These are phyloP conservation scores for Penicillium sp. DNA, from an alignment of 2,329 filamentous ascomycete species.

Conservation along the genomic window DNA sequence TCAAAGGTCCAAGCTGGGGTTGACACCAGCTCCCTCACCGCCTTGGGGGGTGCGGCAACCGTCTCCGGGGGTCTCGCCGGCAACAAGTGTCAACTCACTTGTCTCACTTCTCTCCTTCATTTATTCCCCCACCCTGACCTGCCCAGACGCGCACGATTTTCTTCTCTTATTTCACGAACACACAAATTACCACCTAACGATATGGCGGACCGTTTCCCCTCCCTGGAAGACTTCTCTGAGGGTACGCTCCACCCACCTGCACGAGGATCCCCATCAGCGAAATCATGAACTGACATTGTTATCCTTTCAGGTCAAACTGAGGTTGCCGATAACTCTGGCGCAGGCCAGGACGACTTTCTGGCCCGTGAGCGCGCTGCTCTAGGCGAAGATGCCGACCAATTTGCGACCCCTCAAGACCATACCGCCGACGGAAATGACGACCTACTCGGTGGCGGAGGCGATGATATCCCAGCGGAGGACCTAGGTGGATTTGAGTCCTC, in stretches of 20 bases:
- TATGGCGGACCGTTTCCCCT: conserved; percentile 81
- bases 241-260: conserved; percentile 45
- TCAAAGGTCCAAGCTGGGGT: conserved; percentile 15
- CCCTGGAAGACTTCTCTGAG: conserved; percentile 75
- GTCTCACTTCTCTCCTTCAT: conserved; percentile 8
- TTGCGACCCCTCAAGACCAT: conserved; percentile 74
- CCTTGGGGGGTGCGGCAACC: conserved; percentile 13
- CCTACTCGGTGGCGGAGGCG: conserved; percentile 66
- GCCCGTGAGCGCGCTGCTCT: conserved; percentile 87
- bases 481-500: conserved; percentile 78
- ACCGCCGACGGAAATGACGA: conserved; percentile 66
- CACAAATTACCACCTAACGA: conserved; percentile 23
- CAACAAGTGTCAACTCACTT: conserved; percentile 28
- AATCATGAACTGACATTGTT: conserved; percentile 28
- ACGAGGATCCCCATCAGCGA: conserved; percentile 22
- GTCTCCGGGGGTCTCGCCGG: conserved; percentile 22
- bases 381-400: conserved; percentile 91
- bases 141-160: too few relatives aligned
- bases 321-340: conserved; percentile 34
- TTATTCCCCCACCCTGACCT: conserved; percentile 1
- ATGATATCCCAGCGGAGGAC: conserved; percentile 42
- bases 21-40: conserved; percentile 23
- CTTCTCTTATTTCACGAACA: conserved; percentile 1
- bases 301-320: conserved; percentile 39
- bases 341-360: conserved; percentile 77